Conservation (phyloP, 768 basidiomycete genomes). For the Phylloporus arenicola region DNA sequence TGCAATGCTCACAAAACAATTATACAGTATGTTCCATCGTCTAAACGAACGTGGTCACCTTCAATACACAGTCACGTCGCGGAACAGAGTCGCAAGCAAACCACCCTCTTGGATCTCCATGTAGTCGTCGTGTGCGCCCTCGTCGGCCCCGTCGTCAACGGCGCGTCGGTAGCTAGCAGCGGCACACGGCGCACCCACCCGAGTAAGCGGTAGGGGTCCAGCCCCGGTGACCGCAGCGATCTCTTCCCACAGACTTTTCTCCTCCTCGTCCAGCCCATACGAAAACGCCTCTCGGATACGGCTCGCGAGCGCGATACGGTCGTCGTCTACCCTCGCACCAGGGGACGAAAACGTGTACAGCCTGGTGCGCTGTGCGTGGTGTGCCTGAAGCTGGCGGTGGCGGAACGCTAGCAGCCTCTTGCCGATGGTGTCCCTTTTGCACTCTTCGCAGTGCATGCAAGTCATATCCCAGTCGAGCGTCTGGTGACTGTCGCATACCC, state of each 20-base stretch:
- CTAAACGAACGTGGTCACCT: neutral
- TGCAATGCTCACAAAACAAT: neutral
- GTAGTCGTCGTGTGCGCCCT: conserved; percentile 2
- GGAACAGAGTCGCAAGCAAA: conserved; percentile 14
- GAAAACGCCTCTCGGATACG: conserved; percentile 13
- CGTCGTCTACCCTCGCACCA: neutral
- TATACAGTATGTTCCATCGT: conserved; percentile 7
- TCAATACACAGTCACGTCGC: conserved; percentile 22
- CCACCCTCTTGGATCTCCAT: conserved; percentile 16
- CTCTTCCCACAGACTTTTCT: conserved; percentile 27
- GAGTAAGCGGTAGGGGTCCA: conserved; percentile 12
- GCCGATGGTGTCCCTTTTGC: conserved; percentile 24
- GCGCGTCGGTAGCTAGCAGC: neutral
- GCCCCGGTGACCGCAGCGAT: conserved; percentile 20
- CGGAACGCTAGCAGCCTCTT: conserved; percentile 23
- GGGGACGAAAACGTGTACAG: neutral
- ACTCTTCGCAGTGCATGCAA: conserved; percentile 26
- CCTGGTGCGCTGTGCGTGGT: conserved; percentile 7
- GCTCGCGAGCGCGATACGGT: conserved; percentile 5
- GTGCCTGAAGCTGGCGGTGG: conserved; percentile 10
- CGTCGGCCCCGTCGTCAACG: conserved; percentile 4
- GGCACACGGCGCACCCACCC: conserved; percentile 10
- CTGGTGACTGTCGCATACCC: conserved; percentile 24
- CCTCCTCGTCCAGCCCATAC: conserved; percentile 24
- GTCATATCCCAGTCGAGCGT: conserved; percentile 15